Evolutionary conservation across 305 asterid genomes (phyloP).

Genomic region (Fraxinus paxiana): DNA sequence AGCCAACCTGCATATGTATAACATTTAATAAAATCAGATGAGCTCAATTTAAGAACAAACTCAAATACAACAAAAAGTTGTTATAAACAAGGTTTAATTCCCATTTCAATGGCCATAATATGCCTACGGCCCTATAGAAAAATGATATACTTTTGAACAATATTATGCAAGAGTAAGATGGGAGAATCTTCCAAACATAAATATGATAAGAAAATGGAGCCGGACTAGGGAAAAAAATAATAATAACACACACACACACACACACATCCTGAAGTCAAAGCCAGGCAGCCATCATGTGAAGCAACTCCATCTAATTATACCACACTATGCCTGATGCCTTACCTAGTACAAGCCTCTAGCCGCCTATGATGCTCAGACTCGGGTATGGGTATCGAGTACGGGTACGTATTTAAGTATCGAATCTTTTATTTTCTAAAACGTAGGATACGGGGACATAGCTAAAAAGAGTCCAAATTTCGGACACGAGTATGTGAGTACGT

Average conservation of each 20-base stretch:
- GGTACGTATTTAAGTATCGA: too few relatives aligned
- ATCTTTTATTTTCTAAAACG: too few relatives aligned
- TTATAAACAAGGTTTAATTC: not conserved
- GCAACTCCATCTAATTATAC: not conserved
- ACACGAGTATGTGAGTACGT: too few relatives aligned
- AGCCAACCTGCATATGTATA: slow-evolving; percentile 73
- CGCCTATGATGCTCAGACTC: too few relatives aligned
- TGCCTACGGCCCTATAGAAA: not conserved
- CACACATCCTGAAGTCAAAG: not conserved
- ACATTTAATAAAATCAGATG: slow-evolving; percentile 12
- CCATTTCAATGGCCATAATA: not conserved
- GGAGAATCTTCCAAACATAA: not conserved
- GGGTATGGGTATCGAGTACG: too few relatives aligned
- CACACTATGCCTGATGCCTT: not conserved
- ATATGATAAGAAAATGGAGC: slow-evolving; percentile 12
- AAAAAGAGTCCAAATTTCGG: too few relatives aligned
- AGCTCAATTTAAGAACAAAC: slow-evolving; percentile 3
- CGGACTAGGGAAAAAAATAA: not conserved
- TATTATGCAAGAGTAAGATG: not conserved
- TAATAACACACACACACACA: too few relatives aligned
- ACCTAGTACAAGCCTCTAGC: slow-evolving; percentile 8
- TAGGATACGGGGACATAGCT: too few relatives aligned
- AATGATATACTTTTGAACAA: not conserved
- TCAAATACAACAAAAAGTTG: not conserved
- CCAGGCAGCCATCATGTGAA: not conserved